Evolutionary conservation across 2,329 filamentous ascomycete genomes (phyloP), one percentile per base, ranked within the genome.

Genomic region (Rosellinia necatrix): DNA sequence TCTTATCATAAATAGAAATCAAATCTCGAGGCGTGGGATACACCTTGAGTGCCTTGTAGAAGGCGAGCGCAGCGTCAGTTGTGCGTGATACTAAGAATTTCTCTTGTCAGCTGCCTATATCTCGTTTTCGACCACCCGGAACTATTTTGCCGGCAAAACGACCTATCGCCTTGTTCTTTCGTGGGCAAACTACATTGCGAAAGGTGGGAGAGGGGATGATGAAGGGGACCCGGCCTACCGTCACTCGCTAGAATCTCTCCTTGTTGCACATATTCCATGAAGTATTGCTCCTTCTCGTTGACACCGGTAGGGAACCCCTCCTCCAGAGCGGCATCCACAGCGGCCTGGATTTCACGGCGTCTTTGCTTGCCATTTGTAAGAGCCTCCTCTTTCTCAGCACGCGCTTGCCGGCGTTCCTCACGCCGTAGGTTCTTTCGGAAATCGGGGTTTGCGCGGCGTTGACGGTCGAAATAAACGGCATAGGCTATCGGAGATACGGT

Each of bases 11-110:
- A 75, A 99, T 96, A 69, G 84, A 85, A 74, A 99, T 97, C 68
- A 99, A 81, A 71, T 97, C 94, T 68, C 88, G 84, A 10, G 93
- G 94, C 69, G 91, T 89, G 49, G 94, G 94, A 78, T 99, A 99
- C 67, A 97, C 94, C 84, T 99, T 99, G 65, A 99, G 84, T 40
- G 92, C 94, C 82, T 92, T 96, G 85, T 97, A 99, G 79, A 99
- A 99, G 75, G 90, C 91, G 59, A 97, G 80, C 43, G 94, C 93
- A 48, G 94, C 91, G 64, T 97, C 92, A 56, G 96, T 75, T 35
- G 82, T 79, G 70, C 87, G 84, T 64, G 84, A 77, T 66, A 87
- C 87, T 90, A 66, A 60, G 34, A 12, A 38, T 35, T 4, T 2
- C 30, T 3, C 6, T 44, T 30, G 46, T 59, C 29, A 58, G 59